phyloP scores from a whole-genome alignment of 192 early-diverging fungal genomes.

The Gaertneriomyces semiglobifer region DNA sequence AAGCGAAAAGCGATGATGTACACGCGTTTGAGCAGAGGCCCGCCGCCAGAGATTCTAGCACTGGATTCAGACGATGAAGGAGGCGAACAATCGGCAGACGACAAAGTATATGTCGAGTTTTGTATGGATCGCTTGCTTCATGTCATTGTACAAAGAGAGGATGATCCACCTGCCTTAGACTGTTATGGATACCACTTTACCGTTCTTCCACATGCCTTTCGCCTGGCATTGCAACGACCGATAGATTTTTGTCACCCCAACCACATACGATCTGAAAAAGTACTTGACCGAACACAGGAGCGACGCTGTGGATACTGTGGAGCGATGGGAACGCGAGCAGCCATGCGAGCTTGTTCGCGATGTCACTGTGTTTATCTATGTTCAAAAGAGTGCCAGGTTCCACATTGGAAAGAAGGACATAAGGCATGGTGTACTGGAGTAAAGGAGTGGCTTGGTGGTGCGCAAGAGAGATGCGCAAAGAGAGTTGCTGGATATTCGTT shows the following conservation, averaged over 20 bases:
- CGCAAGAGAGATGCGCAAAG: no score
- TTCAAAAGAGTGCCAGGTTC: constrained; percentile 2
- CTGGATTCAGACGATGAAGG: not conserved
- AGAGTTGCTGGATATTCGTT: no score
- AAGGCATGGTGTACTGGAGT: constrained; percentile 6
- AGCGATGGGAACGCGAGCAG: not conserved
- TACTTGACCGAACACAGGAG: constrained; percentile 4
- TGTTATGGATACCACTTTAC: constrained; percentile 18
- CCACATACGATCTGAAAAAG: constrained; percentile 1
- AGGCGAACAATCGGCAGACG: not conserved
- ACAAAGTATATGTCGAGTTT: constrained; percentile 23
- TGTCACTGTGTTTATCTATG: constrained; percentile 18
- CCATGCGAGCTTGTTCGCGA: not conserved
- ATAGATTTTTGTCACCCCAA: not conserved
- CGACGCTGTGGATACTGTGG: constrained; percentile 22
- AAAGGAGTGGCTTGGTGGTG: no score
- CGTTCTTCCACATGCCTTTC: constrained; percentile 1
- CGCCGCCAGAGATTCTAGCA: not conserved
- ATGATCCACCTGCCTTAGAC: constrained; percentile 10
- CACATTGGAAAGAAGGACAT: constrained; percentile 21
- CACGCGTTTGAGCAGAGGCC: not conserved
- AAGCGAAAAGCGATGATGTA: constrained; percentile 2
- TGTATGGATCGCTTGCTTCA: constrained; percentile 17
- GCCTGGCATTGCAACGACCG: not conserved
- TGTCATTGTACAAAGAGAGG: not conserved